A percentile compares a stretch with the other conserved stretches of the same genome.
Evolutionary conservation across 2,329 filamentous ascomycete species (phyloP).

Genomic region (Colletotrichum higginsianum): DNA sequence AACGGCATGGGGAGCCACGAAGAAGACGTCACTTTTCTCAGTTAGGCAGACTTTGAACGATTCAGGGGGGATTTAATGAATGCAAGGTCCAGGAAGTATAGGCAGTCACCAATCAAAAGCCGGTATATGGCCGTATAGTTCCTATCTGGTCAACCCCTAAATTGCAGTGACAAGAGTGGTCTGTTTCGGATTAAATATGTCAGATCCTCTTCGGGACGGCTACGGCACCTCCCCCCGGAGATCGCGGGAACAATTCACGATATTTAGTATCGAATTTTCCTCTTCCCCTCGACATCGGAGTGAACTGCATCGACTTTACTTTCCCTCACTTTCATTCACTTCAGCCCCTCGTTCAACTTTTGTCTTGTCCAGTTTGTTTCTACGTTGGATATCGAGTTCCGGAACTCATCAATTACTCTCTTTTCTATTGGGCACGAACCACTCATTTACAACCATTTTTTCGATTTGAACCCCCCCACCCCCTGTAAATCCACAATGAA

Average conservation of each 20-base stretch:
- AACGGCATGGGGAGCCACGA: constrained; percentile 5
- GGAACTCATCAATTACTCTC: constrained; percentile 8
- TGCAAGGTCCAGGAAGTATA: constrained; percentile 9
- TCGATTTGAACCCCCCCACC: too few relatives aligned
- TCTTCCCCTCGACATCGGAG: background rate
- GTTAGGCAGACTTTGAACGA: background rate
- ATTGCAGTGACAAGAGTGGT: constrained; percentile 28
- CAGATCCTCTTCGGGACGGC: background rate
- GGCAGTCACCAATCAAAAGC: constrained; percentile 6
- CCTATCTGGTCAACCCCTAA: constrained; percentile 3
- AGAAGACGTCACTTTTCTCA: background rate
- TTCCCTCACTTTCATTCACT: background rate
- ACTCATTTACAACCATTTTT: background rate
- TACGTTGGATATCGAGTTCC: constrained; percentile 7
- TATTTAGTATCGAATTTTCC: background rate
- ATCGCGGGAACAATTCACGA: background rate
- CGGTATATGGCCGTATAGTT: background rate
- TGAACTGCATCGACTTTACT: background rate
- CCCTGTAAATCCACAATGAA: constrained; percentile 25
- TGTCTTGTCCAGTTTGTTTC: constrained; percentile 1
- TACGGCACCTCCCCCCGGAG: background rate
- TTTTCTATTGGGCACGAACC: background rate
- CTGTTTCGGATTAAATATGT: constrained; percentile 18
- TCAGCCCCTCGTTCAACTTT: constrained; percentile 12
- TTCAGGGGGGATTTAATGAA: constrained; percentile 1